A percentile compares a stretch with the other conserved stretches of the same genome.
Conservation (phyloP, 306 rosid genomes). For the Cucumis hystrix region DNA sequence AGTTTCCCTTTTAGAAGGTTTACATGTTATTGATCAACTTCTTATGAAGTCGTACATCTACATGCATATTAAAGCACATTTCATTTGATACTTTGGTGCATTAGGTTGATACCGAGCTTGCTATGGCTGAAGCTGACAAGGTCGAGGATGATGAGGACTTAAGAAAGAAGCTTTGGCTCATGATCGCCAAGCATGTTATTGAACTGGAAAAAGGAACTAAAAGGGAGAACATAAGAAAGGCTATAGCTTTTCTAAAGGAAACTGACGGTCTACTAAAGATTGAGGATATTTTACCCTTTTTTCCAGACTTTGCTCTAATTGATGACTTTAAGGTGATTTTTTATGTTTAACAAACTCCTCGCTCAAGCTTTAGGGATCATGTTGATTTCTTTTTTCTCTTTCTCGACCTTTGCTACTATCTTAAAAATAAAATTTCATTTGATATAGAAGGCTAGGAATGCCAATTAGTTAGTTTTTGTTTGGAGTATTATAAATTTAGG, state of each 20-base stretch:
- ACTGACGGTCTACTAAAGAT: constrained; percentile 92
- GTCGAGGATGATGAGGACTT: constrained; percentile 97
- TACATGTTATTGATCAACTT: constrained; percentile 1
- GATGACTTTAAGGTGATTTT: constrained; percentile 83
- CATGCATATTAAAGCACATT: neutral
- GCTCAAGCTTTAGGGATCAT: constrained; percentile 4
- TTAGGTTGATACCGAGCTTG: constrained; percentile 95
- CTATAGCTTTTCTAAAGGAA: constrained; percentile 98
- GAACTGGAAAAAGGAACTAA: constrained; percentile 92
- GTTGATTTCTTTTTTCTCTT: neutral
- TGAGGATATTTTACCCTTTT: constrained; percentile 91
- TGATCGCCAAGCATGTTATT: constrained; percentile 95
- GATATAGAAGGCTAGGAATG: neutral
- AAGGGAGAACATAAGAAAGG: constrained; percentile 93
- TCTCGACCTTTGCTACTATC: neutral
- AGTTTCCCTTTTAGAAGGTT: neutral
- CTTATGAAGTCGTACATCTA: neutral
- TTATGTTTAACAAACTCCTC: neutral
- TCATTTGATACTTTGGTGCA: constrained; percentile 11
- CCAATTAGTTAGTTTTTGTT: neutral
- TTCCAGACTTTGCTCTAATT: constrained; percentile 91
- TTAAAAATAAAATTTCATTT: neutral
- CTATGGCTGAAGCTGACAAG: constrained; percentile 99
- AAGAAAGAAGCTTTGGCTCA: constrained; percentile 97
- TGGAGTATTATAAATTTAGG: neutral